Percentiles rank a stretch among this genome's conserved stretches.
phyloP scores from a whole-genome alignment of 345 rosid genomes.

The Populus nigra region DNA sequence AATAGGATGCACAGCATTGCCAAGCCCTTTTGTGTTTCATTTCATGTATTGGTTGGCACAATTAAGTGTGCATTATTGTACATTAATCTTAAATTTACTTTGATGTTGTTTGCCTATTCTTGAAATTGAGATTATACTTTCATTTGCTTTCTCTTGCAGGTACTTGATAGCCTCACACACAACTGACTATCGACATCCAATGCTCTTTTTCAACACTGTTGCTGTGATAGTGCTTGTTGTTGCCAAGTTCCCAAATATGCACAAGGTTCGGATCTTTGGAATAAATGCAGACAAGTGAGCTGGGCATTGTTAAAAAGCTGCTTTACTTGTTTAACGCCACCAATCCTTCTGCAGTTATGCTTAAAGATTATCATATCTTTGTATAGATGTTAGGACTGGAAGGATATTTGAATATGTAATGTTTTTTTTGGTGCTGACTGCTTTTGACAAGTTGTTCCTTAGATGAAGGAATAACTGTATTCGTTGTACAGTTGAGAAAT shows the following conservation, averaged over 20 bases:
- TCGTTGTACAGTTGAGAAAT: constrained; percentile 42
- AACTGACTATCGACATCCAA: constrained; percentile 85
- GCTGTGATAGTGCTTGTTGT: constrained; percentile 82
- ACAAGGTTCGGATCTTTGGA: constrained; percentile 98
- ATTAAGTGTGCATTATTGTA: not conserved
- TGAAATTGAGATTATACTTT: not conserved
- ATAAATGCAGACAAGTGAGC: constrained; percentile 74
- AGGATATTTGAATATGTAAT: constrained; percentile 24
- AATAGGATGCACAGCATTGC: not conserved
- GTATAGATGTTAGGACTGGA: constrained; percentile 37
- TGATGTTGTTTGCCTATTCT: not conserved
- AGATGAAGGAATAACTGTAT: constrained; percentile 26
- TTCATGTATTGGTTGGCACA: not conserved
- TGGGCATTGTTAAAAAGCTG: not conserved
- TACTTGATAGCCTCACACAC: constrained; percentile 98
- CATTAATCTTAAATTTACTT: not conserved
- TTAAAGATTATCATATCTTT: constrained; percentile 16
- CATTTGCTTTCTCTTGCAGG: constrained; percentile 35
- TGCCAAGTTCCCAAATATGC: constrained; percentile 99
- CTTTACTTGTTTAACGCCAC: constrained; percentile 15
- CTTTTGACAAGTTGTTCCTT: constrained; percentile 5
- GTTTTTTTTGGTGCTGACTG: constrained; percentile 17
- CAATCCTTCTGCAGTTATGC: constrained; percentile 20
- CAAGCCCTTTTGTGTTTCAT: not conserved
- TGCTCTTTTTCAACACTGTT: constrained; percentile 86